Percentiles rank a stretch among this genome's conserved stretches.
These are phyloP conservation scores for Agrocybe pediades DNA, from an alignment of 768 basidiomycete species.

Conservation along the genomic window DNA sequence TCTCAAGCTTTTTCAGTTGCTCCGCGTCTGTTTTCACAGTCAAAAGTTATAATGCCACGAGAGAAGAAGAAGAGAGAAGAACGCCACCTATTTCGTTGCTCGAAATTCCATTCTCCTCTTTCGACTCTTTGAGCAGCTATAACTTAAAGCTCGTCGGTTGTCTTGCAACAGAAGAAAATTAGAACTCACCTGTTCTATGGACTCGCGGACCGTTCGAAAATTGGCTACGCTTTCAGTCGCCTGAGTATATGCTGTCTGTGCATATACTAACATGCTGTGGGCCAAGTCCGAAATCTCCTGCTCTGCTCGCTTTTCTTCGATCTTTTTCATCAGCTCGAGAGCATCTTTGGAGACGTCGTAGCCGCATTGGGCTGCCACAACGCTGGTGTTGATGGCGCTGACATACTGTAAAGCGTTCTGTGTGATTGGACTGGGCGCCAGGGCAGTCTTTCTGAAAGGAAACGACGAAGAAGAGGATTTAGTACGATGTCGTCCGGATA, in stretches of 20 bases:
- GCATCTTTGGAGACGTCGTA: slow-evolving; percentile 3
- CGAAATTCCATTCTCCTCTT: too few relatives aligned
- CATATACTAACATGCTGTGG: not conserved
- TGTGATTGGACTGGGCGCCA: too few relatives aligned
- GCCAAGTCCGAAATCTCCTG: not conserved
- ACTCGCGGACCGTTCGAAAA: not conserved
- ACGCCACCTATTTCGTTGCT: too few relatives aligned
- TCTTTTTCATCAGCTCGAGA: not conserved
- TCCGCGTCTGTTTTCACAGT: too few relatives aligned
- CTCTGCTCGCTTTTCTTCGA: not conserved
- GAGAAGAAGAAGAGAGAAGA: too few relatives aligned
- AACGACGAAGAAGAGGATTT: too few relatives aligned
- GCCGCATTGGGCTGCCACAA: slow-evolving; percentile 5
- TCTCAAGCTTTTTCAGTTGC: not conserved
- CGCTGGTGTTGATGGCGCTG: slow-evolving; percentile 3
- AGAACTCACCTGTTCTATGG: not conserved
- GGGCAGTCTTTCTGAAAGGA: too few relatives aligned
- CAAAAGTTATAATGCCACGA: too few relatives aligned
- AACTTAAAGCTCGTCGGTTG: too few relatives aligned
- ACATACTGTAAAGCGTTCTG: not conserved
- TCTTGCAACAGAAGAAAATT: too few relatives aligned
- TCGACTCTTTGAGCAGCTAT: too few relatives aligned
- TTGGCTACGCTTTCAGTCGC: not conserved
- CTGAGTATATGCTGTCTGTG: not conserved
- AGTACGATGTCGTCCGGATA: too few relatives aligned